These are phyloP conservation scores for Vicia sativa DNA, from an alignment of 306 rosid genomes.

Conservation along the genomic window DNA sequence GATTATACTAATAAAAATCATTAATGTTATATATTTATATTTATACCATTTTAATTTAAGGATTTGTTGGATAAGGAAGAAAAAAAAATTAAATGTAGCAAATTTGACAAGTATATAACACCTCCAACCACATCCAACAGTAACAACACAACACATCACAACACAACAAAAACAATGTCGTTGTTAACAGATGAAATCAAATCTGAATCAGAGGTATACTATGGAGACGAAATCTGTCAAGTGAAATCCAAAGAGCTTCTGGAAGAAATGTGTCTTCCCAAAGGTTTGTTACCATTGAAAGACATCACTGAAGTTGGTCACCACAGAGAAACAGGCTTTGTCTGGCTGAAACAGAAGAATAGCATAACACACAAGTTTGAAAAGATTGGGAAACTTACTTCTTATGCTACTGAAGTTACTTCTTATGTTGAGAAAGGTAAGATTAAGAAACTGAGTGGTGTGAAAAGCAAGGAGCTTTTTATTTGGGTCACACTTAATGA, in stretches of 20 bases:
- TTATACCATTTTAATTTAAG: too few species aligned
- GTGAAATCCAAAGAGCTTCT: conserved; percentile 59
- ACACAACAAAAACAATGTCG: conserved; percentile 47
- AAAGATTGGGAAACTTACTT: conserved; percentile 62
- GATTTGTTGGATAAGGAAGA: background rate
- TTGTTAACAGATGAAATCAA: conserved; percentile 52
- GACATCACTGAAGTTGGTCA: conserved; percentile 82
- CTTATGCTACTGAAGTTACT: conserved; percentile 70
- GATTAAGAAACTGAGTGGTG: conserved; percentile 84
- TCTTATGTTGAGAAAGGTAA: conserved; percentile 57
- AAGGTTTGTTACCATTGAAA: conserved; percentile 69
- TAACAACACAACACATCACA: background rate
- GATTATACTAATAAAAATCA: too few species aligned
- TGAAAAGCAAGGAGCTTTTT: conserved; percentile 79
- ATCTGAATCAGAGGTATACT: conserved; percentile 64
- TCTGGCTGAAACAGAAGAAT: conserved; percentile 86
- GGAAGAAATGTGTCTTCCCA: conserved; percentile 63
- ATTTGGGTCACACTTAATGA: conserved; percentile 72
- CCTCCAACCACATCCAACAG: background rate
- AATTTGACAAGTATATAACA: background rate
- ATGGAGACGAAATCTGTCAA: conserved; percentile 69
- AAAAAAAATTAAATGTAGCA: background rate
- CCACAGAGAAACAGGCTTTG: conserved; percentile 66
- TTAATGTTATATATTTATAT: too few species aligned
- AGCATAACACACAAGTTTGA: conserved; percentile 70